Conservation (phyloP, 2,329 filamentous ascomycete genomes). For the Diplocarpon rosae region DNA sequence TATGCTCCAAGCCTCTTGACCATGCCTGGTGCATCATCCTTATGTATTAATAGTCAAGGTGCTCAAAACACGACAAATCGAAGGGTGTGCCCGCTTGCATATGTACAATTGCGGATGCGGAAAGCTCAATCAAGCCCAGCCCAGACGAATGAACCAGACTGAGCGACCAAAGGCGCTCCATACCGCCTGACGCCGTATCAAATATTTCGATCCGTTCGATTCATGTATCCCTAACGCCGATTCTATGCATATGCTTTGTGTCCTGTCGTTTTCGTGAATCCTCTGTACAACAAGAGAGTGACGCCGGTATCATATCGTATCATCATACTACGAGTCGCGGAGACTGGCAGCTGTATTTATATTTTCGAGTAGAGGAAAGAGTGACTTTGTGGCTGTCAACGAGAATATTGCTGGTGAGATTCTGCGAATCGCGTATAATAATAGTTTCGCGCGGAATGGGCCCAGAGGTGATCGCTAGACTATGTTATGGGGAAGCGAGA, state of each 20-base stretch:
- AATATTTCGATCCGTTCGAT: not conserved
- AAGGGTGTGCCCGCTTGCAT: not conserved
- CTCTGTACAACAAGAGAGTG: not conserved
- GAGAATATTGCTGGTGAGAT: not conserved
- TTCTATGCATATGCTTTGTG: constrained; percentile 7
- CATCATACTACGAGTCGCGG: constrained; percentile 8
- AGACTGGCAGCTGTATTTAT: constrained; percentile 7
- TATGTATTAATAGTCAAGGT: not conserved
- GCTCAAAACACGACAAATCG: not conserved
- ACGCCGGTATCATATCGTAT: constrained; percentile 10
- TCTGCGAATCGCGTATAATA: not conserved
- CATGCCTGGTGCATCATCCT: not conserved
- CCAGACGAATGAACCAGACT: too few species aligned
- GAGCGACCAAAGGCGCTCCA: not conserved
- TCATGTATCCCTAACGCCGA: constrained; percentile 5
- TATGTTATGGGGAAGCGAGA: not conserved
- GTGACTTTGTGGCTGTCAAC: not conserved
- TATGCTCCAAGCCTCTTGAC: not conserved
- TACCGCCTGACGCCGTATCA: not conserved
- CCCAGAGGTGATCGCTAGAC: not conserved
- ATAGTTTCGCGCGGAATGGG: not conserved
- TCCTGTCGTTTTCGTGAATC: constrained; percentile 1
- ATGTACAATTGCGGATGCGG: not conserved
- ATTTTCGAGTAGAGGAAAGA: not conserved
- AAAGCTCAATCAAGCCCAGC: not conserved